These are phyloP conservation scores for Camellia sinensis DNA, from an alignment of 148 eudicot species.

Conservation along the genomic window DNA sequence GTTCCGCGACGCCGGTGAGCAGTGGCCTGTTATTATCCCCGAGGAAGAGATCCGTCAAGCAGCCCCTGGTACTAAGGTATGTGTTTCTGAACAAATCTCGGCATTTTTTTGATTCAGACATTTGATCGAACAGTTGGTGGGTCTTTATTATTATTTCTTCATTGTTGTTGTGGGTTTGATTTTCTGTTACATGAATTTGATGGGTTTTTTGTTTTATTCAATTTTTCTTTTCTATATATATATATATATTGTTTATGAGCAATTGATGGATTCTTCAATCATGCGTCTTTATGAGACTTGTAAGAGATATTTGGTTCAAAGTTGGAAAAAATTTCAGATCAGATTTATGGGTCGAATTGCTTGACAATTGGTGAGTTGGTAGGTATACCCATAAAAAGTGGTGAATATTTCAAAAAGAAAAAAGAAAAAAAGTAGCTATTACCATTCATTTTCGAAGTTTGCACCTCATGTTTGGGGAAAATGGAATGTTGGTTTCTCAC, in stretches of 20 bases:
- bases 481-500: neutral
- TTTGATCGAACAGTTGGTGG: conserved; percentile 32
- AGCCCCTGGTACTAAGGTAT: conserved; percentile 72
- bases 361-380: too few relatives aligned
- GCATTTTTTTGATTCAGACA: conserved; percentile 4
- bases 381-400: too few relatives aligned
- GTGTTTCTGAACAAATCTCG: too few relatives aligned
- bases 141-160: neutral
- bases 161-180: neutral
- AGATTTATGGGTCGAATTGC: too few relatives aligned
- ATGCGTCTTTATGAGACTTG: too few relatives aligned
- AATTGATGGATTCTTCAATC: neutral
- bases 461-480: neutral
- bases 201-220: neutral
- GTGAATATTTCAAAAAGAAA: too few relatives aligned
- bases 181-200: neutral
- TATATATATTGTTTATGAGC: neutral
- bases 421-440: too few relatives aligned
- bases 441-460: too few relatives aligned
- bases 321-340: too few relatives aligned
- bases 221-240: neutral
- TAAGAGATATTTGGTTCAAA: too few relatives aligned
- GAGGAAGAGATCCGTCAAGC: conserved; percentile 49
- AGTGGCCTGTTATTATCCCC: conserved; percentile 84
- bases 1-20: conserved; percentile 90